Base-by-base conservation (phyloP, 2,329 filamentous ascomycete species). In the Calonectria hongkongensis region DNA sequence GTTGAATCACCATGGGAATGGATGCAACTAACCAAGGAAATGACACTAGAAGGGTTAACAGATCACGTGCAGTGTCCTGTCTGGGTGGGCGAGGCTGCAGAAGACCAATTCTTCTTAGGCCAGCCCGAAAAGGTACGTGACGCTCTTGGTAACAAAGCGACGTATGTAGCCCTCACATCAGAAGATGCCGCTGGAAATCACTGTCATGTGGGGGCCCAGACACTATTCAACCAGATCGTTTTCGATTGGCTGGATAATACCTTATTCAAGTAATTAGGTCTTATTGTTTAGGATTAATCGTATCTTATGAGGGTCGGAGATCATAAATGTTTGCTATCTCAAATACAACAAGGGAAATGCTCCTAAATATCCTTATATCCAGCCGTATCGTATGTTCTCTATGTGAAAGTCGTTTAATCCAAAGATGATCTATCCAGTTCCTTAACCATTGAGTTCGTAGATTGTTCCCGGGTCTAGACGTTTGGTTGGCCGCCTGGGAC, bases 81-180 rank as follows among this genome's bases (percentile, higher is more conserved):
- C 13, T 80, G 79, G 50, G 72, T 79, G 8, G 78, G 72, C 2
- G 77, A 79, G 21, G 79, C 77, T 3, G 71, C 79, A 54, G 47
- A 71, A 1, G 79, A 80, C 12, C 51, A 51, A 3, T 71, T 78
- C 36, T 78, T 79, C 68, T 43, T 60, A 4, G 71, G 74, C 4
- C 71, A 79, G 64, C 69, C 72, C 12, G 62, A 65, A 45, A 25
- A 27, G 21, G 69, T 77, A 18, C 71, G 70, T 0, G 51, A 73
- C 27, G 63, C 67, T 12, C 54, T 77, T 12, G 75, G 77, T 3
- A 43, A 66, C 2, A 66, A 48, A 36, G 77, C 47, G 2, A 73
- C 68, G 47, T 71, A 47, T n/a, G 67, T 47, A 3, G 16, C 30
- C 45, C 75, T 77, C 43, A 56, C 58, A 10, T 56, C 36, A 7